Conservation (phyloP, 2,329 filamentous ascomycete species). For the Sporothrix euskadiensis region DNA sequence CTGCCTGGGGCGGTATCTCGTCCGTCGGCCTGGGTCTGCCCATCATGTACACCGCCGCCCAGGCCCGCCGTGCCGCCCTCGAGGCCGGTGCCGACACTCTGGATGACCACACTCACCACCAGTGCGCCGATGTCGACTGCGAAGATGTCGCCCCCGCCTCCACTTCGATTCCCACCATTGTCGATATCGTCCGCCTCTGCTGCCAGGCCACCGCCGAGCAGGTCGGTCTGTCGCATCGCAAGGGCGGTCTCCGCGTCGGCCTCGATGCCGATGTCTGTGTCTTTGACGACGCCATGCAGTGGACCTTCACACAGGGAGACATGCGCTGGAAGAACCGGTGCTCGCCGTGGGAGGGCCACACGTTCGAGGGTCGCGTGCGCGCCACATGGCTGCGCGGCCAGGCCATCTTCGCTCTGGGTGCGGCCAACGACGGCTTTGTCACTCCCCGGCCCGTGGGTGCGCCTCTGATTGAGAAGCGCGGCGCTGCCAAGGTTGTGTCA, state of each 20-base stretch:
- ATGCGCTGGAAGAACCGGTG: slow-evolving; percentile 96
- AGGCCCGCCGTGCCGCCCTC: slow-evolving; percentile 54
- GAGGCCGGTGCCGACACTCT: slow-evolving; percentile 10
- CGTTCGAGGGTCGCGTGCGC: slow-evolving; percentile 72
- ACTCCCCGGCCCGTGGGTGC: slow-evolving; percentile 50
- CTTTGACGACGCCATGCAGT: slow-evolving; percentile 81
- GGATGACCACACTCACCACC: slow-evolving; percentile 13
- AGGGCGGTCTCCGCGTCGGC: slow-evolving; percentile 78
- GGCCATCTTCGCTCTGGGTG: slow-evolving; percentile 71
- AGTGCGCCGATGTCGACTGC: slow-evolving; percentile 23
- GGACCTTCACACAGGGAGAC: slow-evolving; percentile 70
- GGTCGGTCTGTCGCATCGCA: slow-evolving; percentile 77
- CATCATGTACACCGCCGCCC: slow-evolving; percentile 80
- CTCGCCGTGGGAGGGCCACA: slow-evolving; percentile 83
- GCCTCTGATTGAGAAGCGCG: slow-evolving; percentile 48
- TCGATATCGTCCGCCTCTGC: slow-evolving; percentile 84
- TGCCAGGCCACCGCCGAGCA: slow-evolving; percentile 83
- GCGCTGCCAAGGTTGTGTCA: not conserved
- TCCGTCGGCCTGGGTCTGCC: slow-evolving; percentile 90
- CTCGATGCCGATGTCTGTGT: slow-evolving; percentile 90
- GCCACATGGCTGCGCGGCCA: slow-evolving; percentile 84
- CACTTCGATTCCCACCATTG: slow-evolving; percentile 53
- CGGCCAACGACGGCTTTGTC: slow-evolving; percentile 52
- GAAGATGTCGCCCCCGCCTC: slow-evolving; percentile 38
- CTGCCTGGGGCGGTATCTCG: slow-evolving; percentile 94